phyloP scores from a whole-genome alignment of 2,329 filamentous ascomycete genomes.

The Microsporum ferrugineum region DNA sequence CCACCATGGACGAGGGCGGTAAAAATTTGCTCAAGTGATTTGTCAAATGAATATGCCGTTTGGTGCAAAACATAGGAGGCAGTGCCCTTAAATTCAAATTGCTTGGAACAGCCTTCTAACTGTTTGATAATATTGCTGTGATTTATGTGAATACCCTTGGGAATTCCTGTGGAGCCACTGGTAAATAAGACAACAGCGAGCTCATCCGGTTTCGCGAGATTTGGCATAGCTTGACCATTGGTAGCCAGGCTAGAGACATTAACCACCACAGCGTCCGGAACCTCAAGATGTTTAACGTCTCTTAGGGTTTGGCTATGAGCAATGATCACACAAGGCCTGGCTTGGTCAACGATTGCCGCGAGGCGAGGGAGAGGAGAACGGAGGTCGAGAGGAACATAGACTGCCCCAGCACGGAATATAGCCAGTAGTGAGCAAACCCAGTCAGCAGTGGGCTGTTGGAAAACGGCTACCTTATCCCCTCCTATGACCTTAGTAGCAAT shows the following conservation, averaged over 20 bases:
- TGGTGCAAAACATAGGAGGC: constrained; percentile 12
- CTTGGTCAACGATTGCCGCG: constrained; percentile 20
- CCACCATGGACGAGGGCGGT: constrained; percentile 15
- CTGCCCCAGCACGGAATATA: constrained; percentile 28
- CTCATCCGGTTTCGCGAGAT: constrained; percentile 20
- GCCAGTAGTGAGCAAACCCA: constrained; percentile 25
- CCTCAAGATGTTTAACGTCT: background rate
- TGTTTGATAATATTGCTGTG: constrained; percentile 18
- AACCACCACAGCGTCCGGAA: background rate
- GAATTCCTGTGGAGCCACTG: constrained; percentile 22
- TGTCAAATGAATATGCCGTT: constrained; percentile 13
- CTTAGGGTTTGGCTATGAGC: constrained; percentile 14
- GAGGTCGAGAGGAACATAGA: constrained; percentile 32
- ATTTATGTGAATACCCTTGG: constrained; percentile 33
- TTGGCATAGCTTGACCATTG: constrained; percentile 3
- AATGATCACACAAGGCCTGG: constrained; percentile 23
- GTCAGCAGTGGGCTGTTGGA: constrained; percentile 29
- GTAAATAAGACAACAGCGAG: constrained; percentile 28
- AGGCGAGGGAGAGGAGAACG: constrained; percentile 23
- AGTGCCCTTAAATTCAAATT: constrained; percentile 8
- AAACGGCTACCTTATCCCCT: constrained; percentile 29
- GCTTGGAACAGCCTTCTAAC: constrained; percentile 14
- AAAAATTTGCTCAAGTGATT: constrained; percentile 16
- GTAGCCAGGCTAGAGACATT: constrained; percentile 25
- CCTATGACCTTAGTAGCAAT: constrained; percentile 7